A percentile compares a stretch with the other conserved stretches of the same genome.
phyloP scores from a whole-genome alignment of 2,329 filamentous ascomycete genomes.

The Pseudodiploospora longispora region DNA sequence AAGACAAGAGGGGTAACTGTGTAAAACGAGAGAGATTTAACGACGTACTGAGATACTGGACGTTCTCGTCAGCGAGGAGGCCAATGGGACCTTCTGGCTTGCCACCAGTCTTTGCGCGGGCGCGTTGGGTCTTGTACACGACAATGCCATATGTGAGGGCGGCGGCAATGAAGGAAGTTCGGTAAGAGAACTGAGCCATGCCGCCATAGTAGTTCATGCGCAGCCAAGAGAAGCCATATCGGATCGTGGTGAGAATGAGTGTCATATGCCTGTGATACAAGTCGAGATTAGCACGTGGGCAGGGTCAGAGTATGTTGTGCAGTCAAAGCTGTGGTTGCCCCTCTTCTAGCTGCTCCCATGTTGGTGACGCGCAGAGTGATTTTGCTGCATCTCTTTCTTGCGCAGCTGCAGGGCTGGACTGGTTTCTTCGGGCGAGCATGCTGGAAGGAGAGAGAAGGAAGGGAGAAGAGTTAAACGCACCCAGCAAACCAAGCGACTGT shows the following conservation, averaged over 20 bases:
- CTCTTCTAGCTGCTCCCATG: background rate
- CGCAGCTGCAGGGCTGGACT: background rate
- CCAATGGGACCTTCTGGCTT: conserved; percentile 53
- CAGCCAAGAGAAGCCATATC: conserved; percentile 79
- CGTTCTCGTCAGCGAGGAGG: conserved; percentile 82
- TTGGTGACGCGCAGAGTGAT: background rate
- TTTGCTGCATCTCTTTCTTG: background rate
- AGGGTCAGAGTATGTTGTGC: too few relatives aligned
- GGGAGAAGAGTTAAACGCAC: conserved; percentile 39
- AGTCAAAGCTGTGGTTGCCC: too few relatives aligned
- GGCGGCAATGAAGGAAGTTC: conserved; percentile 80
- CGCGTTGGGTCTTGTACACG: conserved; percentile 93
- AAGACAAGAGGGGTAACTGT: too few relatives aligned
- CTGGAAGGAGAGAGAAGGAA: background rate
- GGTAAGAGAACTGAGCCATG: conserved; percentile 78
- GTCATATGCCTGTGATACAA: conserved; percentile 62
- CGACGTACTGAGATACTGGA: conserved; percentile 84
- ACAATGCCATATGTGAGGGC: conserved; percentile 95
- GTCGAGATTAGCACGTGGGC: conserved; percentile 11
- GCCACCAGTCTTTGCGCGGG: conserved; percentile 66
- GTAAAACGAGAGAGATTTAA: background rate
- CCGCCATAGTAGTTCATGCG: conserved; percentile 78
- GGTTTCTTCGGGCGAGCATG: background rate
- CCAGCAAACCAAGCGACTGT: conserved; percentile 72
- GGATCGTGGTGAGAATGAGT: conserved; percentile 72